Base-by-base conservation (phyloP, 768 basidiomycete genomes). In the Trametes punicea region DNA sequence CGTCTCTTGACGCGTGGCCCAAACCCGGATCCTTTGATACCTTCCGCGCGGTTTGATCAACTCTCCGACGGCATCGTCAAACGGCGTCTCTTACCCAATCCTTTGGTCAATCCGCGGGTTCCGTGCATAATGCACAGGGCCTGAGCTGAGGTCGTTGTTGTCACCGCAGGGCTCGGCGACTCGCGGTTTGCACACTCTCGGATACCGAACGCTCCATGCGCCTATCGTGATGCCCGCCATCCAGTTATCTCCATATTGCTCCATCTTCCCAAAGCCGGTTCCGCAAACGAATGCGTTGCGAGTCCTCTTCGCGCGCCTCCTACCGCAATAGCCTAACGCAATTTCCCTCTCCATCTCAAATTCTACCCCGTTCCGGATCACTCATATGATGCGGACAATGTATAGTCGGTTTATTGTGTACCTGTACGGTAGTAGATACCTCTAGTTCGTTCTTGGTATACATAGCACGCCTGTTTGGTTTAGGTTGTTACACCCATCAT, bases 331-430 rank as follows among this genome's bases (percentile, higher is more conserved):
- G 15, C 15, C 26, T 23, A 26, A 15, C 40, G 29, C 46, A 10
- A 26, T 33, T 29, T 48, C 46, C 36, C 27, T 34, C 15, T 29
- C 38, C 23, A 5, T 41, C 20, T 11, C 34, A 30, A 41, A 26
- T 48, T 31, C 33, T 16, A 21, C 38, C 46, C 44, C 40, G 38
- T 42, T 46, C 57, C 52, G 52, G 38, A 55, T 54, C 52, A 34
- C 58, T 25, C 30, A 36, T 59, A 60, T 41, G 58, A 47, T 55
- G 55, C 53, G 53, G 54, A 59, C 57, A 40, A 18, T 60, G 53
- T 60, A 60, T 60, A 60, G 58, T 60, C 58, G 58, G 44, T 55
- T 55, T 55, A 55, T 55, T 55, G 53, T 60, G 58, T 60, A 55
- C 53, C 15, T 51, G 53, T 60, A 60, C 49, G 53, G 58, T 55